phyloP scores from a whole-genome alignment of 1,284 basidiomycete genomes.

The Schizopora paradoxa region DNA sequence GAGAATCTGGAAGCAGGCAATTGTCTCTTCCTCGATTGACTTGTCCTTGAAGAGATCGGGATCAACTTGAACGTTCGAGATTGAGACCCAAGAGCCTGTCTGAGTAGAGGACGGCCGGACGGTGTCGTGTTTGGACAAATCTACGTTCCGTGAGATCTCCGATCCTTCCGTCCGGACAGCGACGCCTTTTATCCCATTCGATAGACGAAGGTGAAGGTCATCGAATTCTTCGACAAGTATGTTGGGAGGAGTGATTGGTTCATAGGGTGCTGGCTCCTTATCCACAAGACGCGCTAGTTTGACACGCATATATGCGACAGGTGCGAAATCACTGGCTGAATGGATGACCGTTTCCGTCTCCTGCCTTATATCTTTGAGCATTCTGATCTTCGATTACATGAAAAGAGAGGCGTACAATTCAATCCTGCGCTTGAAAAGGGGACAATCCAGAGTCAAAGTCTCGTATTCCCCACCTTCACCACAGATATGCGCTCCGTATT shows the following conservation, averaged over 20 bases:
- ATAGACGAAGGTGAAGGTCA: neutral
- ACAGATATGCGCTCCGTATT: constrained; percentile 91
- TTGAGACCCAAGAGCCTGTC: constrained; percentile 43
- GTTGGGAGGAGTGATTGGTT: constrained; percentile 38
- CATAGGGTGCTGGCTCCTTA: constrained; percentile 36
- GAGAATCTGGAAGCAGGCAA: constrained; percentile 52
- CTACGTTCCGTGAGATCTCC: too few relatives aligned
- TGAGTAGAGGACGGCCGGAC: neutral
- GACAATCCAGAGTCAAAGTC: constrained; percentile 86
- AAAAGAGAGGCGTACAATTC: constrained; percentile 47
- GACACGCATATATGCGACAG: constrained; percentile 85
- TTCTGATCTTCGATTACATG: constrained; percentile 3
- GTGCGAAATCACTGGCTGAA: constrained; percentile 71
- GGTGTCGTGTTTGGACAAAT: too few relatives aligned
- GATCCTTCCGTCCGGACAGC: neutral
- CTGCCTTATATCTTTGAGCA: constrained; percentile 34
- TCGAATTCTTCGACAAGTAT: constrained; percentile 40
- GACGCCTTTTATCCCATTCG: constrained; percentile 11
- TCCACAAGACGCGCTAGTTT: constrained; percentile 56
- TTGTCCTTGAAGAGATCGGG: constrained; percentile 20
- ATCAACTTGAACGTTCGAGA: constrained; percentile 47
- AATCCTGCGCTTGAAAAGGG: constrained; percentile 81
- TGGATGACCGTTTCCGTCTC: constrained; percentile 71
- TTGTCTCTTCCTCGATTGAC: constrained; percentile 58
- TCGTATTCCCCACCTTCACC: constrained; percentile 99